phyloP scores from a whole-genome alignment of 768 basidiomycete species.

The Lactarius vividus region DNA sequence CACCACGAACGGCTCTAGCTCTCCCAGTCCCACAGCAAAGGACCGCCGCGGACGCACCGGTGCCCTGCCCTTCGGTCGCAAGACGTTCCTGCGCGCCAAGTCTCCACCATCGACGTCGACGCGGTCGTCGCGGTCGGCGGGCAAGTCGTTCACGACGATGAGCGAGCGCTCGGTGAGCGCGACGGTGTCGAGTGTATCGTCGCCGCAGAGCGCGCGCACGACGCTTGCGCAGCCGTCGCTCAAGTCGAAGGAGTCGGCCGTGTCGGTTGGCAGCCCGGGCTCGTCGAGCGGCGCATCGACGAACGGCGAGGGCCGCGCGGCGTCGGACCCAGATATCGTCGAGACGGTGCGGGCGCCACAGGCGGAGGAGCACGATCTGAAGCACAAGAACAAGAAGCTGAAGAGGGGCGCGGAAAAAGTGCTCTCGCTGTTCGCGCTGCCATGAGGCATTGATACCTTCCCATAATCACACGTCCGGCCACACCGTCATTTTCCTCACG shows the following conservation, averaged over 20 bases:
- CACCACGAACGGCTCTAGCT: conserved; percentile 39
- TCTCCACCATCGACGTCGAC: conserved; percentile 54
- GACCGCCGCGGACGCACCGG: conserved; percentile 68
- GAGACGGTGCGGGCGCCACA: conserved; percentile 19
- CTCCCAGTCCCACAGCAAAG: conserved; percentile 48
- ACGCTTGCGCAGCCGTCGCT: conserved; percentile 59
- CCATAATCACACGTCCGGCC: neutral
- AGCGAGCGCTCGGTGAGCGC: conserved; percentile 48
- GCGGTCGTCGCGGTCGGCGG: conserved; percentile 35
- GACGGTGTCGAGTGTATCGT: conserved; percentile 47
- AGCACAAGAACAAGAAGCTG: conserved; percentile 72
- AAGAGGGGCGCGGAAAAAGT: conserved; percentile 87
- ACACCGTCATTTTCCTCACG: neutral
- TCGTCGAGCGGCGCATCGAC: conserved; percentile 68
- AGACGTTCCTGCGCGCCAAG: conserved; percentile 70
- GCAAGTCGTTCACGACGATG: conserved; percentile 37
- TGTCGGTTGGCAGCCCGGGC: conserved; percentile 69
- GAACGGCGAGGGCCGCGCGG: conserved; percentile 44
- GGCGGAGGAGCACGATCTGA: conserved; percentile 43
- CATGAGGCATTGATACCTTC: conserved; percentile 35
- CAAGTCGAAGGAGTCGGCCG: conserved; percentile 76
- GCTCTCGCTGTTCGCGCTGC: conserved; percentile 75
- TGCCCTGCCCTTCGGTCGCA: conserved; percentile 69
- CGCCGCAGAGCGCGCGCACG: conserved; percentile 50
- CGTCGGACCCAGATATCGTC: conserved; percentile 22